Evolutionary conservation across 192 early-diverging fungal genomes (phyloP).

Genomic region (Funneliformis geosporum): DNA sequence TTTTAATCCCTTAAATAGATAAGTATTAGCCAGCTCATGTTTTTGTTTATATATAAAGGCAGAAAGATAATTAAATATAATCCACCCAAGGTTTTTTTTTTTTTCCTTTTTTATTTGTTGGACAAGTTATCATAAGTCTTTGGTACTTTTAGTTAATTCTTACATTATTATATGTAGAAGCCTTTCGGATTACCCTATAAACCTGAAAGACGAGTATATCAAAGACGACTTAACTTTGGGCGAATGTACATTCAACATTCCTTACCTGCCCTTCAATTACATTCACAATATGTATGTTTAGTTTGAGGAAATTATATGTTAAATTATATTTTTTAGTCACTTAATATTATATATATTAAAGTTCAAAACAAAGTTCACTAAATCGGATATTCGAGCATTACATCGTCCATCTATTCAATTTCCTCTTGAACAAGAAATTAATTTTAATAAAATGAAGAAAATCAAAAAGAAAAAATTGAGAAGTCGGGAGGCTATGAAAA

Average conservation of each 20-base stretch:
- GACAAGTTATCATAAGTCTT: not conserved
- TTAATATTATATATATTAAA: conserved; percentile 36
- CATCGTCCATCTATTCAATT: conserved; percentile 82
- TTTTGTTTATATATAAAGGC: not conserved
- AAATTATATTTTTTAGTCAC: not conserved
- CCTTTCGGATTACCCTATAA: conserved; percentile 9
- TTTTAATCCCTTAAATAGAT: not conserved
- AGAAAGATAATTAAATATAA: not conserved
- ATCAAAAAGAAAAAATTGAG: conserved; percentile 74
- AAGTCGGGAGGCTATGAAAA: conserved; percentile 70
- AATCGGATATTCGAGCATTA: conserved; percentile 82
- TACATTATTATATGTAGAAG: not conserved
- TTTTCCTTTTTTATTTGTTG: not conserved
- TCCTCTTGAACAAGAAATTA: conserved; percentile 56
- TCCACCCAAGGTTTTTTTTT: not conserved
- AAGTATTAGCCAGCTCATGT: not conserved
- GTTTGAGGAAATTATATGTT: not conserved
- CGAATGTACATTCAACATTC: conserved; percentile 84
- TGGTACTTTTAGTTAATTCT: not conserved
- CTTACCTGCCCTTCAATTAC: conserved; percentile 80
- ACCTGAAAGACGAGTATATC: conserved; percentile 63
- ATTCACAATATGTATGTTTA: conserved; percentile 64
- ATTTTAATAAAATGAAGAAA: conserved; percentile 79
- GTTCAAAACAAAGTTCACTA: conserved; percentile 83
- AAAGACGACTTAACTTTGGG: conserved; percentile 87